phyloP scores from a whole-genome alignment of 1,284 basidiomycete genomes.

The Acaromyces ingoldii region DNA sequence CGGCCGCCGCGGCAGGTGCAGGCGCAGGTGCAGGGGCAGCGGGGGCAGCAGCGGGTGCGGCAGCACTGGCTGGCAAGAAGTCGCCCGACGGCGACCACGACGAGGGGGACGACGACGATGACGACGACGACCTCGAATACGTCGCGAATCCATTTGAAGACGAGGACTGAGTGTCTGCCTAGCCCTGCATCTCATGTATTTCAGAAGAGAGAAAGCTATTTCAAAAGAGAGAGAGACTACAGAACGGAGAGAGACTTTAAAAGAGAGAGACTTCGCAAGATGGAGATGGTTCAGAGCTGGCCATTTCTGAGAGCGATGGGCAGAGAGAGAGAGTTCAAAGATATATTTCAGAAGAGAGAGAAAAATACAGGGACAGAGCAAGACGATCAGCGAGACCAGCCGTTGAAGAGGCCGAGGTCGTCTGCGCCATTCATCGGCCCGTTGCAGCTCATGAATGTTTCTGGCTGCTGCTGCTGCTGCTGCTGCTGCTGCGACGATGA shows the following conservation, averaged over 20 bases:
- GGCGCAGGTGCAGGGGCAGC: background rate
- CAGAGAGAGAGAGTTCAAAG: no score
- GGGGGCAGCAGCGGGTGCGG: no score
- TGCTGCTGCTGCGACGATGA: background rate
- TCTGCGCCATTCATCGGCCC: conserved; percentile 49
- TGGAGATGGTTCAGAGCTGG: no score
- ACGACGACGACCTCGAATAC: conserved; percentile 36
- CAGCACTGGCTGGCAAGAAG: no score
- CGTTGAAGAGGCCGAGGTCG: conserved; percentile 32
- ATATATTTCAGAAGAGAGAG: no score
- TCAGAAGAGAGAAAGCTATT: no score
- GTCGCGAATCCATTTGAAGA: conserved; percentile 44
- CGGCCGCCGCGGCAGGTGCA: background rate
- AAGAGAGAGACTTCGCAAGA: no score
- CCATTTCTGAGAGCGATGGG: no score
- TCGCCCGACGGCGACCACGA: conserved; percentile 6
- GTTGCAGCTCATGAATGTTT: conserved; percentile 31
- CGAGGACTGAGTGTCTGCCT: conserved; percentile 36
- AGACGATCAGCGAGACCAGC: conserved; percentile 32
- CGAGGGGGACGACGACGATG: conserved; percentile 18
- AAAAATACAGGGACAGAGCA: no score
- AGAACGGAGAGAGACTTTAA: no score
- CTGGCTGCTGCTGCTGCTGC: conserved; percentile 22
- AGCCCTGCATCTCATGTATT: no score
- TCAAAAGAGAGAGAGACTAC: no score